Conservation (phyloP, 208 protist genomes). For the Paratrypanosoma confusum region DNA sequence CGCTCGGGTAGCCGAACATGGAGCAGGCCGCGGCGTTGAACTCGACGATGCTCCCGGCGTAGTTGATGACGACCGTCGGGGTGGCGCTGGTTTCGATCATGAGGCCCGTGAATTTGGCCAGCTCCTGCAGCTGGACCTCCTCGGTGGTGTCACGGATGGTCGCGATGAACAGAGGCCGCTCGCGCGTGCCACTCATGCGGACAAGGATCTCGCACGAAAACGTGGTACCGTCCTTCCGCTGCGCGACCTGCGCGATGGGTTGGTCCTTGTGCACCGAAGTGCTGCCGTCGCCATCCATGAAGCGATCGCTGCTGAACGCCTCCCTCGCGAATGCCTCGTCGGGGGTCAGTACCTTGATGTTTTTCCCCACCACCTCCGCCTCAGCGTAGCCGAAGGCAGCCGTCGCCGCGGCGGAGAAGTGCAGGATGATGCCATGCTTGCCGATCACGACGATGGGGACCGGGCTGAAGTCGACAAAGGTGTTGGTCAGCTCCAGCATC, state of each 20-base stretch:
- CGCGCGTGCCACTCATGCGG: background rate
- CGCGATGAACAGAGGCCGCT: slow-evolving; percentile 5
- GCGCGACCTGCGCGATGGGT: slow-evolving; percentile 1
- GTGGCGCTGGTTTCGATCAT: background rate
- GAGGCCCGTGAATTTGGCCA: background rate
- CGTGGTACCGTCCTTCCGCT: slow-evolving; percentile 1
- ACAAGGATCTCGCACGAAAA: slow-evolving; percentile 11
- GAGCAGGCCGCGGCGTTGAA: slow-evolving; percentile 5
- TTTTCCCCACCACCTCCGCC: slow-evolving; percentile 8
- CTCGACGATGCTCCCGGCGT: slow-evolving; percentile 5
- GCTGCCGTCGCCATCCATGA: slow-evolving; percentile 2
- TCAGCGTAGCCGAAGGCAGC: slow-evolving; percentile 12
- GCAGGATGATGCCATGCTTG: slow-evolving; percentile 7
- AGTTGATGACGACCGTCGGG: slow-evolving; percentile 7
- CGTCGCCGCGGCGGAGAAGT: slow-evolving; percentile 8
- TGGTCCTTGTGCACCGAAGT: background rate
- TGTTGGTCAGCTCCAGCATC: slow-evolving; percentile 5
- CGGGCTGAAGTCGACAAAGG: background rate
- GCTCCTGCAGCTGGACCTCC: background rate
- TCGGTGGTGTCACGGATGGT: slow-evolving; percentile 2
- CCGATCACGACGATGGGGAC: slow-evolving; percentile 12
- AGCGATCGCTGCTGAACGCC: background rate
- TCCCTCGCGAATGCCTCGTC: slow-evolving; percentile 1
- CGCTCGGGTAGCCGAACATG: slow-evolving; percentile 9
- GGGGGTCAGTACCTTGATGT: slow-evolving; percentile 10